Percentiles rank a stretch among this genome's conserved stretches.
Evolutionary conservation across 2,329 filamentous ascomycete genomes (phyloP).

Genomic region (Ophiostoma pallidulum): DNA sequence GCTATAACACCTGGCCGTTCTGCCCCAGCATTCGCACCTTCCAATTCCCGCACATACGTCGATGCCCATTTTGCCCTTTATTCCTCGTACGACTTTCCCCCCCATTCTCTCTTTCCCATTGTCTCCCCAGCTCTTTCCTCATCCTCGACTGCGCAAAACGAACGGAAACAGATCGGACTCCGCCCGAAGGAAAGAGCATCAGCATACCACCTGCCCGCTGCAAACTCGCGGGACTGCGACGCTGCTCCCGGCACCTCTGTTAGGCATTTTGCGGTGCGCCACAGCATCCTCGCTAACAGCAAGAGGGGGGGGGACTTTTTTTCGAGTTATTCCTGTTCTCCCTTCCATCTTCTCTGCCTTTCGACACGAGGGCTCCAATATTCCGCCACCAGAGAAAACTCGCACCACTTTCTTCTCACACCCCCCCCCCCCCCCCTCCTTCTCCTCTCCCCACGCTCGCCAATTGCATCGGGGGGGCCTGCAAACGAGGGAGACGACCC

Average conservation of each 20-base stretch:
- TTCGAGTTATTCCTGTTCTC: neutral
- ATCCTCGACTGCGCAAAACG: too few species aligned
- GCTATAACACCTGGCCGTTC: slow-evolving; percentile 11
- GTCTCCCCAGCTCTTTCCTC: neutral
- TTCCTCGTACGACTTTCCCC: slow-evolving; percentile 14
- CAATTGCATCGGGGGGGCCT: neutral
- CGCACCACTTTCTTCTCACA: slow-evolving; percentile 10
- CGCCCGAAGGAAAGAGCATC: neutral
- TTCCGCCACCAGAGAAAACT: slow-evolving; percentile 3
- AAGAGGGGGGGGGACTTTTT: neutral
- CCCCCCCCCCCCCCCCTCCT: neutral
- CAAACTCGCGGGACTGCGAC: neutral
- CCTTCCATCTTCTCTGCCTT: neutral
- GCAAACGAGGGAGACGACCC: neutral
- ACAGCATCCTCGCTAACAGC: neutral
- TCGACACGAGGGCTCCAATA: slow-evolving; percentile 3
- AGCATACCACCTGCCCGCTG: neutral
- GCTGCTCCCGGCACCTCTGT: neutral
- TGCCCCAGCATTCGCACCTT: slow-evolving; percentile 2
- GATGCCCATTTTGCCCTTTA: neutral
- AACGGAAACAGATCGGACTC: neutral
- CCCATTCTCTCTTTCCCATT: neutral
- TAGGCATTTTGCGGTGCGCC: neutral
- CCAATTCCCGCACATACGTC: slow-evolving; percentile 7
- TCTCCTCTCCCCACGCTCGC: neutral